Percentiles rank a stretch among this genome's conserved stretches.
These are phyloP conservation scores for Gynochthodes officinalis DNA, from an alignment of 257 asterid genomes.

Conservation along the genomic window DNA sequence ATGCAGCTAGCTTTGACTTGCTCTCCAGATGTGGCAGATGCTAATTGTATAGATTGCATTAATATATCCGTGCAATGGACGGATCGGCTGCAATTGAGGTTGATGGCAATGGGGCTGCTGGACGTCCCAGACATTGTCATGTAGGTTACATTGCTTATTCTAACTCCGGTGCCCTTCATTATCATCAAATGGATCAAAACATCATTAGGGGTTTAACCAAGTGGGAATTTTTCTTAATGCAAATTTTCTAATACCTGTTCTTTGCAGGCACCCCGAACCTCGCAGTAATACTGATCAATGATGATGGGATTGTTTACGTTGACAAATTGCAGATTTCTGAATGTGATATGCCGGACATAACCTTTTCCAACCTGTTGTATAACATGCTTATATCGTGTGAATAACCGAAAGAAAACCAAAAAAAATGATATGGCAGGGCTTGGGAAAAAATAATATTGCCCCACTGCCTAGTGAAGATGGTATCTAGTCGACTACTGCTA, in stretches of 20 bases:
- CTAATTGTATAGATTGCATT: constrained; percentile 36
- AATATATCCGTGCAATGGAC: constrained; percentile 44
- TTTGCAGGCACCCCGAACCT: constrained; percentile 30
- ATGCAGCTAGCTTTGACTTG: constrained; percentile 41
- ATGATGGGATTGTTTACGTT: constrained; percentile 54
- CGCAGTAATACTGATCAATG: constrained; percentile 63
- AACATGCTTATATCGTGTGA: too few species aligned
- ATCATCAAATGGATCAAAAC: neutral
- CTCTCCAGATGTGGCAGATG: constrained; percentile 23
- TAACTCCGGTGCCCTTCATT: constrained; percentile 52
- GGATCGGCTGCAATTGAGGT: constrained; percentile 50
- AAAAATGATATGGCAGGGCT: too few species aligned
- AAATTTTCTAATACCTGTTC: constrained; percentile 33
- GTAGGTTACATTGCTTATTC: constrained; percentile 45
- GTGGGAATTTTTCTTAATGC: neutral
- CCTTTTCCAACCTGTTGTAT: constrained; percentile 54
- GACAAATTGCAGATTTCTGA: constrained; percentile 40
- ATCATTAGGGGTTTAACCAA: neutral
- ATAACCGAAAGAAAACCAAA: too few species aligned
- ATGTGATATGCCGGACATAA: constrained; percentile 37
- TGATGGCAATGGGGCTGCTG: constrained; percentile 35
- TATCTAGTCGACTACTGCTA: too few species aligned
- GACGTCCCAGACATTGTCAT: constrained; percentile 49
- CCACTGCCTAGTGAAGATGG: too few species aligned
- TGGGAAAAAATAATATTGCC: too few species aligned